Base-by-base conservation (phyloP, 2,329 filamentous ascomycete species). In the Penicillium sp. region DNA sequence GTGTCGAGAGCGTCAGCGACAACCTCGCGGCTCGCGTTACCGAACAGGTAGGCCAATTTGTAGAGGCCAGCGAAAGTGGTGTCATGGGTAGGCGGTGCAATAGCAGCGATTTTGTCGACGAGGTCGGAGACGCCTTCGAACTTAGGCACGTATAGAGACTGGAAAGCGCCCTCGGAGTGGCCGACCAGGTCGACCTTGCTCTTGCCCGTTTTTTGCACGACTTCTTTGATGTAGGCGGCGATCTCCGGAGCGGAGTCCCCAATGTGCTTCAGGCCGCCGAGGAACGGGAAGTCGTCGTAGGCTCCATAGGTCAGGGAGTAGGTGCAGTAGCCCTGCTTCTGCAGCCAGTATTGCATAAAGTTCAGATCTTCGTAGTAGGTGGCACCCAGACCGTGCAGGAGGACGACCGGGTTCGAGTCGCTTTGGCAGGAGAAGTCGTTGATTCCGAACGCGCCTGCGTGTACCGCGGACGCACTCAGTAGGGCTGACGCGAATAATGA, bases 141-240 rank as follows among this genome's bases (percentile, higher is more conserved):
- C 40, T 71, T 71, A n/a, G 68, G 67, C 8, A 70, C 68, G 44
- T 71, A 71, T 2, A 75, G 57, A 1, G 66, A 48, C 49, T 73
- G 70, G 47, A 74, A 72, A 5, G 62, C 72, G 38, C 72, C 72
- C 55, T 75, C 72, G 2, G 72, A 75, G 55, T 75, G 72, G 6
- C 72, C 72, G 13, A 75, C 70, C 0, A 75, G 49, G 46, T 75
- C 66, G 27, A 75, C 60, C 42, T 71, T 72, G n/a, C 46, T 38
- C 4, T 68, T 66, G 8, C 66, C 67, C 2, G 72, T 72, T 49
- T 65, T 62, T 4, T 60, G 45, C 13, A 57, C 52, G 0, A 75
- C 71, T 33, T 70, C 61, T 18, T 59, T 62, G 46, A 75, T 63
- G 55, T 73, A 75, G 2, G 48, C 58, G 2, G 71, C 72, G 44